Conservation (phyloP, 2,329 filamentous ascomycete species). For the Colletotrichum chlorophyti region DNA sequence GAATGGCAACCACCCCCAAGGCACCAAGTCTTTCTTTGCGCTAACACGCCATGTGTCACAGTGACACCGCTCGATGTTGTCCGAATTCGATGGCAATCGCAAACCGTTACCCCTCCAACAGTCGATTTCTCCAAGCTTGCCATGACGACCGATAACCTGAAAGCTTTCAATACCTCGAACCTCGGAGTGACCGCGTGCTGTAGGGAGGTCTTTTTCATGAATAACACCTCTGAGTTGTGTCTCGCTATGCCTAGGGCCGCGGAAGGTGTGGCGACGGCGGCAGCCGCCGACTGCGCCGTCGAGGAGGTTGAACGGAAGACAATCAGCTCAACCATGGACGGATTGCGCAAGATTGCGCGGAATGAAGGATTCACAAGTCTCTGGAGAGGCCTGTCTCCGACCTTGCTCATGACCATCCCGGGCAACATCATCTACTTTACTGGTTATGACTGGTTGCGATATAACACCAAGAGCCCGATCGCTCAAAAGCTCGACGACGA, state of each 20-base stretch:
- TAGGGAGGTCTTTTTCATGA: constrained; percentile 95
- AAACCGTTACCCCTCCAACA: constrained; percentile 61
- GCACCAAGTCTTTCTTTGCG: neutral
- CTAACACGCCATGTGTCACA: constrained; percentile 43
- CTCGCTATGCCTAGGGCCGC: constrained; percentile 70
- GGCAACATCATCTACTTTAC: constrained; percentile 99
- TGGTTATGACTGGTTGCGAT: constrained; percentile 93
- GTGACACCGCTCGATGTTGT: constrained; percentile 97
- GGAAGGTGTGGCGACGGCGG: constrained; percentile 51
- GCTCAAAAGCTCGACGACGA: constrained; percentile 67
- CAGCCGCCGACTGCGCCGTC: constrained; percentile 77
- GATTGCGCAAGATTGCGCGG: constrained; percentile 89
- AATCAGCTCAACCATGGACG: constrained; percentile 91
- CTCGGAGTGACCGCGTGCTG: constrained; percentile 95
- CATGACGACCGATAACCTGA: constrained; percentile 63
- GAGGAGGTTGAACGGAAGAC: constrained; percentile 84
- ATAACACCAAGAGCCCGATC: constrained; percentile 75
- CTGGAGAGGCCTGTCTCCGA: constrained; percentile 95
- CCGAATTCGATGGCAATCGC: constrained; percentile 91
- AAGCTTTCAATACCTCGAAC: constrained; percentile 76
- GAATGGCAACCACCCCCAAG: constrained; percentile 37
- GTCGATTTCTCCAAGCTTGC: constrained; percentile 63
- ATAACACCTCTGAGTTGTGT: constrained; percentile 82
- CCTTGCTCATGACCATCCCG: constrained; percentile 90
- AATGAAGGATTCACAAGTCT: constrained; percentile 88